Conservation (phyloP, 2,329 filamentous ascomycete species). For the Aspergillus tubingensis region DNA sequence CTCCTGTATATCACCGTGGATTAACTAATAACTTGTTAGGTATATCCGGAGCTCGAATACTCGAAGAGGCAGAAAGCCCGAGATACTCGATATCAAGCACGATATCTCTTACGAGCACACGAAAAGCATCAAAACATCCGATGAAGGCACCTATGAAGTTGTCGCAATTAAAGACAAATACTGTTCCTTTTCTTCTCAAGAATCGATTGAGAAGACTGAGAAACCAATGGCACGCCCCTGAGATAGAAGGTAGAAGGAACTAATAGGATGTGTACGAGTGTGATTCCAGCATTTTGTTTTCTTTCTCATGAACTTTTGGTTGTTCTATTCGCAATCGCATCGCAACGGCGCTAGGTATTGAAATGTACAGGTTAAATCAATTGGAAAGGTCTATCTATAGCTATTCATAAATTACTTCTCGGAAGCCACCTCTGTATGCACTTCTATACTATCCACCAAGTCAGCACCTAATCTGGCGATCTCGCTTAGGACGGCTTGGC, state of each 20-base stretch:
- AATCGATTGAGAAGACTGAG: constrained; percentile 52
- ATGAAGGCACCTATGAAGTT: constrained; percentile 97
- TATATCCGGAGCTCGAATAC: constrained; percentile 90
- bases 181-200: constrained; percentile 81
- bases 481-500: constrained; percentile 45
- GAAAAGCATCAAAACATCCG: constrained; percentile 79
- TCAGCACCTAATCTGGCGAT: constrained; percentile 57
- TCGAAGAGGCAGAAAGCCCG: constrained; percentile 72
- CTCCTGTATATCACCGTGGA: not conserved
- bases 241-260: constrained; percentile 15
- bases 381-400: not conserved
- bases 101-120: constrained; percentile 79
- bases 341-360: constrained; percentile 32
- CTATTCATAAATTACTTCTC: constrained; percentile 15
- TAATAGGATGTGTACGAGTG: constrained; percentile 21
- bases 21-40: constrained; percentile 33
- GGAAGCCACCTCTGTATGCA: constrained; percentile 31
- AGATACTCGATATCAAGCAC: constrained; percentile 86
- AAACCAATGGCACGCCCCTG: constrained; percentile 35
- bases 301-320: constrained; percentile 6
- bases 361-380: constrained; percentile 15
- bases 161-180: constrained; percentile 92
- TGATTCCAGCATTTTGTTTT: constrained; percentile 18
- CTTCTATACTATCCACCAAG: constrained; percentile 68
- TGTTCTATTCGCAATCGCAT: constrained; percentile 26